phyloP scores from a whole-genome alignment of 345 rosid species.

The Aethionema arabicum region DNA sequence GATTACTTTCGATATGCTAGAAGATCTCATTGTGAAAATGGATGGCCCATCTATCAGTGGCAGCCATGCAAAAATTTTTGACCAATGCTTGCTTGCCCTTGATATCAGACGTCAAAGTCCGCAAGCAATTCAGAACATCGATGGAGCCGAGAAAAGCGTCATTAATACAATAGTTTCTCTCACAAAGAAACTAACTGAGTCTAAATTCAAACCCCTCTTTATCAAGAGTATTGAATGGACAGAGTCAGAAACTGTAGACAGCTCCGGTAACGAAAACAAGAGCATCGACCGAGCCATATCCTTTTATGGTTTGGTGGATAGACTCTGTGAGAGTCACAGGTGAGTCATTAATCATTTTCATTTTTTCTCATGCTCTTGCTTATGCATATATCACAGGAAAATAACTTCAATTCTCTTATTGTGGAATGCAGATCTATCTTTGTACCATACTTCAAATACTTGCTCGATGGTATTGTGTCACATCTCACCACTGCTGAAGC shows the following conservation, averaged over 20 bases:
- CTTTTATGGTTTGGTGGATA: conserved; percentile 70
- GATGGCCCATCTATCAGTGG: conserved; percentile 67
- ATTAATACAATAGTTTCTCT: conserved; percentile 55
- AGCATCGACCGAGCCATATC: conserved; percentile 67
- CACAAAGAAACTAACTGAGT: conserved; percentile 93
- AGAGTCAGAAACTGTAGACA: conserved; percentile 59
- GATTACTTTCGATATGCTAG: conserved; percentile 75
- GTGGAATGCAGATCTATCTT: conserved; percentile 72
- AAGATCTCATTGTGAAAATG: conserved; percentile 59
- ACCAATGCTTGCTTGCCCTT: conserved; percentile 75
- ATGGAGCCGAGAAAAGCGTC: conserved; percentile 72
- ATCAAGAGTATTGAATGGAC: conserved; percentile 80
- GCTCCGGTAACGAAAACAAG: conserved; percentile 37
- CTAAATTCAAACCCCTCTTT: conserved; percentile 91
- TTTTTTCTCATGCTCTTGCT: neutral
- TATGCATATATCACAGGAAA: conserved; percentile 4
- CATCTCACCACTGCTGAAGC: conserved; percentile 54
- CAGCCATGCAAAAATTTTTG: conserved; percentile 65
- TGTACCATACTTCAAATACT: conserved; percentile 84
- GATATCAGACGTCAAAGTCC: conserved; percentile 78
- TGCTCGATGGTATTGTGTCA: conserved; percentile 61
- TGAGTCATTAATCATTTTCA: conserved; percentile 35
- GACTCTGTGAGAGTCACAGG: conserved; percentile 85
- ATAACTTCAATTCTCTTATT: conserved; percentile 20
- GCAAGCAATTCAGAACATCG: conserved; percentile 52